Base-by-base conservation (phyloP, 768 basidiomycete genomes). In the Boletus rufocinnamomeus region DNA sequence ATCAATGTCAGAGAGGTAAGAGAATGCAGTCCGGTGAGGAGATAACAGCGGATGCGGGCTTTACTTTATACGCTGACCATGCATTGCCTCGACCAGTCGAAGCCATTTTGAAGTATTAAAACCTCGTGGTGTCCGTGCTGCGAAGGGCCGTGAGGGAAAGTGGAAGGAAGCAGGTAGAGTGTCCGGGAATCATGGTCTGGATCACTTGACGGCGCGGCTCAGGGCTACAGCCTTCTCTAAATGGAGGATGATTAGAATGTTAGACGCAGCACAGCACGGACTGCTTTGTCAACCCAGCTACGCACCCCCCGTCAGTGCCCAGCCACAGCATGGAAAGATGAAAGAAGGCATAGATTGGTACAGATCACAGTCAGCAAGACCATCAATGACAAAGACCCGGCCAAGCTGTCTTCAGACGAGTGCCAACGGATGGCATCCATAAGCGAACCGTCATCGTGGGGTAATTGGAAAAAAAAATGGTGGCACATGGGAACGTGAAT, bases 41-140 rank as follows among this genome's bases (percentile, higher is more conserved):
- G 45, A 74, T 70, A 54, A 61, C 44, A 47, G 35, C 30, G 56
- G 56, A 51, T 25, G 54, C 13, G 56, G 57, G 60, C 66, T 54
- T 56, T 71, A 57, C 62, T 72, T 43, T 72, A 74, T 72, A 72
- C 44, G 62, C 66, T 67, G 57, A 53, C 54, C 53, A 50, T 51
- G 64, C 66, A 72, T 72, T 70, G 69, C 70, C 70, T 70, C 56
- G 53, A 56, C 68, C 56, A 49, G 63, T 43, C 56, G 63, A 61
- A 66, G 61, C 61, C 66, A 67, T 59, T 61, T 52, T 28, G 40
- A 54, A 21, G 50, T 59, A 71, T 71, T 71, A 71, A 71, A 71
- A 61, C 70, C 71, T 74, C 71, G 71, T 72, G 71, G 72, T 65
- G 45, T 57, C 64, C 70, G 50, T 72, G 70, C 70, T 72, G 70